Percentiles rank a stretch among this genome's conserved stretches.
Evolutionary conservation across 345 rosid genomes (phyloP).

Genomic region (Anacardium occidentale): DNA sequence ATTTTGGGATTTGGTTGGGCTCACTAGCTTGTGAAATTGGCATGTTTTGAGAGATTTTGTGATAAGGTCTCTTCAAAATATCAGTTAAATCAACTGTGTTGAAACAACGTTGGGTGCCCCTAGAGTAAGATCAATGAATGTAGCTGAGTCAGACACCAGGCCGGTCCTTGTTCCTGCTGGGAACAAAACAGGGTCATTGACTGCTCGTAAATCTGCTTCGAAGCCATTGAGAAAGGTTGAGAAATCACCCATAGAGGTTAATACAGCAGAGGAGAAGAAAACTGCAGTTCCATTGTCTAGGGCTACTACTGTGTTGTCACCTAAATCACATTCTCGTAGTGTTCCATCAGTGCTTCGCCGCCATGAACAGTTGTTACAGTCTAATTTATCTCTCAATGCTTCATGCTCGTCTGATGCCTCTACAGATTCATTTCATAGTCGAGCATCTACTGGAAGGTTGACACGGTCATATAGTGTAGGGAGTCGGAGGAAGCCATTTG

Average conservation of each 20-base stretch:
- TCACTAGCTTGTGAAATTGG: not conserved
- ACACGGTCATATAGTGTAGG: constrained; percentile 55
- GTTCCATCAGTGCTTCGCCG: constrained; percentile 65
- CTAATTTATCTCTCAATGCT: constrained; percentile 68
- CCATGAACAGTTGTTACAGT: constrained; percentile 63
- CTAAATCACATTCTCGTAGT: constrained; percentile 44
- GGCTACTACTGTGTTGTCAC: constrained; percentile 40
- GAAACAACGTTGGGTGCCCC: constrained; percentile 63
- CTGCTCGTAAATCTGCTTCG: constrained; percentile 49
- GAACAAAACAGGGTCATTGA: constrained; percentile 53
- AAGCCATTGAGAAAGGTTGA: constrained; percentile 64
- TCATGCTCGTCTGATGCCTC: constrained; percentile 96
- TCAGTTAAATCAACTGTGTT: constrained; percentile 17
- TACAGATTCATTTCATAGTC: constrained; percentile 77
- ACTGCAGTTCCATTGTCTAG: constrained; percentile 27
- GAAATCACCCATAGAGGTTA: constrained; percentile 33
- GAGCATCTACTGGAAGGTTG: constrained; percentile 75
- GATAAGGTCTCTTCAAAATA: constrained; percentile 29
- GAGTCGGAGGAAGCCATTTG: constrained; percentile 51
- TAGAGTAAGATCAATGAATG: constrained; percentile 68
- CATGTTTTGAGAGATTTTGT: constrained; percentile 11
- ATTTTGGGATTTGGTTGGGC: not conserved
- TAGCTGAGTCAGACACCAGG: constrained; percentile 73
- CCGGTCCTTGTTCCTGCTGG: constrained; percentile 70
- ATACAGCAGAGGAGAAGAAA: constrained; percentile 40